Evolutionary conservation across 495 filamentous ascomycete genomes (phyloP).

Genomic region (Aspergillus saccharolyticus): DNA sequence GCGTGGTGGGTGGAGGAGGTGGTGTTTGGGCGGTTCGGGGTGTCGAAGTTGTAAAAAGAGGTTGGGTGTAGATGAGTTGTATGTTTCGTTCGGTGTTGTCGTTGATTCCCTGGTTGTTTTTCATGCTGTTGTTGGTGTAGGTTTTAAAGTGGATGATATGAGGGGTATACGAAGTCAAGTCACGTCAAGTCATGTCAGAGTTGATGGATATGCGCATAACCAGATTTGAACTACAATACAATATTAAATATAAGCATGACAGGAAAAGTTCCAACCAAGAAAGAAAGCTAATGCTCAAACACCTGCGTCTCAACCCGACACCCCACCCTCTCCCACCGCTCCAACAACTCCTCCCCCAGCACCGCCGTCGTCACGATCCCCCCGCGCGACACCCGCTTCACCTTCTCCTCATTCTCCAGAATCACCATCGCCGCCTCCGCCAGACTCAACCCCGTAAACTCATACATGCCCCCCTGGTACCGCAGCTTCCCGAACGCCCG

Average conservation of each 20-base stretch:
- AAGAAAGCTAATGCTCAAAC: constrained; percentile 25
- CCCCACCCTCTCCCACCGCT: constrained; percentile 60
- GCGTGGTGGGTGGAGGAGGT: constrained; percentile 45
- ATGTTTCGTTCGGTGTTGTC: no score
- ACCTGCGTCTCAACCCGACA: constrained; percentile 54
- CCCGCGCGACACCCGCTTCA: constrained; percentile 54
- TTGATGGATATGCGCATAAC: no score
- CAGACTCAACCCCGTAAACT: constrained; percentile 61
- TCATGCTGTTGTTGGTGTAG: no score
- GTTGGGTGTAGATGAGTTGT: neutral
- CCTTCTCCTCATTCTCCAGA: constrained; percentile 55
- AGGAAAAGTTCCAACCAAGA: constrained; percentile 1
- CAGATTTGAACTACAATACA: neutral
- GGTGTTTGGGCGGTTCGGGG: constrained; percentile 19
- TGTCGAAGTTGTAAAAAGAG: constrained; percentile 19
- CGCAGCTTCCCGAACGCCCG: constrained; percentile 55
- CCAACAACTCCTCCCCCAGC: constrained; percentile 69
- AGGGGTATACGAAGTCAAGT: no score
- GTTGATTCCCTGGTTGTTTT: no score
- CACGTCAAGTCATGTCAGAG: no score
- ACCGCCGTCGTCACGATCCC: constrained; percentile 81
- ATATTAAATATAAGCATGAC: neutral
- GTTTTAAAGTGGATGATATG: no score
- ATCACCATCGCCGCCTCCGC: constrained; percentile 68
- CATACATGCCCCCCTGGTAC: constrained; percentile 61